Evolutionary conservation across 257 asterid genomes (phyloP).

Genomic region (Salvia miltiorrhiza): DNA sequence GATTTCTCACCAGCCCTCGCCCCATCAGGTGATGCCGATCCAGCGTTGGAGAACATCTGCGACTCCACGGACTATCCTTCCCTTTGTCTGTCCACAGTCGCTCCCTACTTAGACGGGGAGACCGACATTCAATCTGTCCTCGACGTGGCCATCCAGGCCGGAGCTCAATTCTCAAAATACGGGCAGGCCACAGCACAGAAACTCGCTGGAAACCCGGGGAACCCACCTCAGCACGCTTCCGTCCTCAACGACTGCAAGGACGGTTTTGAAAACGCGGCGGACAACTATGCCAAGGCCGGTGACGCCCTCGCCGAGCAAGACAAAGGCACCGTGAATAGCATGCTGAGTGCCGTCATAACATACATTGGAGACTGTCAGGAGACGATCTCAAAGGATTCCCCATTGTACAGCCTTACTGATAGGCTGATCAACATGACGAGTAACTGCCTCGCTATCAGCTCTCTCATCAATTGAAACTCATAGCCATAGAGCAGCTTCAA

Average conservation of each 20-base stretch:
- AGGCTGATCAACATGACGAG: conserved; percentile 47
- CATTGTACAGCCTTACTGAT: conserved; percentile 11
- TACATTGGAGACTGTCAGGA: conserved; percentile 48
- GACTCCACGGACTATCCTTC: conserved; percentile 35
- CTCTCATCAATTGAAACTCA: conserved; percentile 23
- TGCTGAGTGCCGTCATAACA: conserved; percentile 54
- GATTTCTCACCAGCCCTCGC: conserved; percentile 18
- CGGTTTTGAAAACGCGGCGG: conserved; percentile 20
- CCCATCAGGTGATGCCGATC: conserved; percentile 13
- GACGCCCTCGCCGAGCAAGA: conserved; percentile 29
- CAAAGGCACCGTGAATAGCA: conserved; percentile 39
- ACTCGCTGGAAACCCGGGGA: conserved; percentile 12
- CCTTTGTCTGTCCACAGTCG: conserved; percentile 32
- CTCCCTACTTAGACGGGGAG: conserved; percentile 29
- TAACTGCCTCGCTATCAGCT: conserved; percentile 49
- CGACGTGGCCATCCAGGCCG: conserved; percentile 24
- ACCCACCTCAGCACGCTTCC: conserved; percentile 12
- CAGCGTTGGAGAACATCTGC: conserved; percentile 28
- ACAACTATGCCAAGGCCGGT: conserved; percentile 30
- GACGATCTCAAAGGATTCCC: conserved; percentile 21
- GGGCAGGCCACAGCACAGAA: conserved; percentile 18
- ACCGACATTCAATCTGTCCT: conserved; percentile 26
- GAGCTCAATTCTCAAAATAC: conserved; percentile 7
- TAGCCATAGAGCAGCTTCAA: background rate
- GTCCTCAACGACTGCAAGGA: conserved; percentile 28